Conservation (phyloP, 108 stramenopile species). For the Nannochloropsis oceanica region DNA sequence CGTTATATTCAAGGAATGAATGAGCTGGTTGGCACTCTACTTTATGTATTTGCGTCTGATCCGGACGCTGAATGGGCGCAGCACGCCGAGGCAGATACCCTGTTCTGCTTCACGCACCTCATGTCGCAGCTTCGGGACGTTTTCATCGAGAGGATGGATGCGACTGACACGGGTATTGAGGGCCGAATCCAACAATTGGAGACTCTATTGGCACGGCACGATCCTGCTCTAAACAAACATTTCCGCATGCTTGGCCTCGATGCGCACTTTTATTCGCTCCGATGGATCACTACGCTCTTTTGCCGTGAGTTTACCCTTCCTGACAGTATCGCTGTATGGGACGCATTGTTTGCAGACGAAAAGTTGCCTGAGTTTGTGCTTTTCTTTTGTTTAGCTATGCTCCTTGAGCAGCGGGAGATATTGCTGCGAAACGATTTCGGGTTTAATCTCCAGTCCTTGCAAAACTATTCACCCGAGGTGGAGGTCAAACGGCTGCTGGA, state of each 20-base stretch:
- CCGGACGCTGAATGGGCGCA: conserved; percentile 7
- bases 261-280: conserved; percentile 60
- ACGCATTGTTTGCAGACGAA: conserved; percentile 72
- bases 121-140: conserved; percentile 79
- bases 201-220: conserved; percentile 52
- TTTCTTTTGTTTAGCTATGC: conserved; percentile 80
- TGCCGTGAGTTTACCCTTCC: conserved; percentile 79
- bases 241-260: conserved; percentile 63
- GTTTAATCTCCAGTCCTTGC: conserved; percentile 25
- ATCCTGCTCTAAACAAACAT: conserved; percentile 68
- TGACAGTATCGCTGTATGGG: conserved; percentile 94
- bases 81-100: conserved; percentile 71
- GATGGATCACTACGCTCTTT: conserved; percentile 91
- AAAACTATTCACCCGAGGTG: conserved; percentile 28
- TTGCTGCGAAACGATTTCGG: conserved; percentile 51
- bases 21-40: conserved; percentile 77
- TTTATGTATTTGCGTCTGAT: conserved; percentile 61
- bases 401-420: conserved; percentile 60
- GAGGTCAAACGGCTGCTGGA: conserved; percentile 13
- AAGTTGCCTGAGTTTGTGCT: conserved; percentile 52
- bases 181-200: conserved; percentile 65
- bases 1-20: conserved; percentile 97
- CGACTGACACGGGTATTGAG: conserved; percentile 63
- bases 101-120: conserved; percentile 70
- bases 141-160: conserved; percentile 65